phyloP scores from a whole-genome alignment of 202 grass and related monocot genomes.

The Zoysia matrella region DNA sequence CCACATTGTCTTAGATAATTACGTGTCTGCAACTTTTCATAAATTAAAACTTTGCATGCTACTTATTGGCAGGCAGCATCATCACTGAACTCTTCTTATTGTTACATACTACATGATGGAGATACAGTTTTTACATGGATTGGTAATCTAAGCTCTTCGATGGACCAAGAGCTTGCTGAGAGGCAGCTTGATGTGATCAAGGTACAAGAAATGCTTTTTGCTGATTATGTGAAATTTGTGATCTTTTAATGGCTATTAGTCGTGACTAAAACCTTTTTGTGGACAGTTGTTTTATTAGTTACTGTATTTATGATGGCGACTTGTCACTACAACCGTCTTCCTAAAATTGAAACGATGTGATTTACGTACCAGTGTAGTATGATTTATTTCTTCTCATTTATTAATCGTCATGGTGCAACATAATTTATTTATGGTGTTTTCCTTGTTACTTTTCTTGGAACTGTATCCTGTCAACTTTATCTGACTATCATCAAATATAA shows the following conservation, averaged over 20 bases:
- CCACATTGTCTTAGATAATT: slow-evolving; percentile 21
- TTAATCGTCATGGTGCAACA: slow-evolving; percentile 8
- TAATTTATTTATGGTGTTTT: slow-evolving; percentile 33
- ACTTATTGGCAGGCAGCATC: slow-evolving; percentile 70
- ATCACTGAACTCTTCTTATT: slow-evolving; percentile 94
- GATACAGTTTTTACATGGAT: slow-evolving; percentile 90
- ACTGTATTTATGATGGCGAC: slow-evolving; percentile 1
- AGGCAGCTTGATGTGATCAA: slow-evolving; percentile 62
- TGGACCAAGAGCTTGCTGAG: slow-evolving; percentile 95
- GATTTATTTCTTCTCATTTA: slow-evolving; percentile 10
- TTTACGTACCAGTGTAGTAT: not conserved
- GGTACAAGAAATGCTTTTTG: slow-evolving; percentile 12
- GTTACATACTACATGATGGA: slow-evolving; percentile 93
- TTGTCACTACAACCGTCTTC: slow-evolving; percentile 17
- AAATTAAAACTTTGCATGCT: slow-evolving; percentile 37
- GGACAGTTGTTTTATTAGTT: slow-evolving; percentile 10
- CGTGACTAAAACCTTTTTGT: too few species aligned
- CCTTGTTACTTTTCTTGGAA: not conserved
- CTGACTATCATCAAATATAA: not conserved
- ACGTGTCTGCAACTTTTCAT: not conserved
- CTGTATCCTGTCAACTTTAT: slow-evolving; percentile 13
- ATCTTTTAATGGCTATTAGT: slow-evolving; percentile 21
- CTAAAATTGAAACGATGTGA: slow-evolving; percentile 20
- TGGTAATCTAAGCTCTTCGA: slow-evolving; percentile 78
- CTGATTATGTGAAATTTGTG: slow-evolving; percentile 10